Conservation (phyloP, 2,329 filamentous ascomycete genomes). For the Arachnopeziza araneosa region DNA sequence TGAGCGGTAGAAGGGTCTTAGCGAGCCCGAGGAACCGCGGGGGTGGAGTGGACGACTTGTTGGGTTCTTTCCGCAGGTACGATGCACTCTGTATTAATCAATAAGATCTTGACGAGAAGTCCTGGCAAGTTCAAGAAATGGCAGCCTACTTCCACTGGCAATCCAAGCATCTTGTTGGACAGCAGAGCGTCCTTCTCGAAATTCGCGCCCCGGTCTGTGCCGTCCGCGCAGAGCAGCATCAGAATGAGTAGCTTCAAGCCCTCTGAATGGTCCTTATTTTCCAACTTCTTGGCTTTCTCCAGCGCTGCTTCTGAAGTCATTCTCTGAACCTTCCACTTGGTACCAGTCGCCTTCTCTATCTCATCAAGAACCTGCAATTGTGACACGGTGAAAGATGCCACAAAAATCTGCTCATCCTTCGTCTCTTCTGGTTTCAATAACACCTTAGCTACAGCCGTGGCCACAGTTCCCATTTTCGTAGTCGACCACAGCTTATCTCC, state of each 20-base stretch:
- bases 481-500: slow-evolving; percentile 28
- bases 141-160: slow-evolving; percentile 30
- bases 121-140: no score
- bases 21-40: no score
- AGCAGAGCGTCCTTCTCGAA: slow-evolving; percentile 31
- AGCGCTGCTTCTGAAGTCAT: slow-evolving; percentile 17
- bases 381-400: slow-evolving; percentile 29
- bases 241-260: slow-evolving; percentile 12
- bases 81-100: no score
- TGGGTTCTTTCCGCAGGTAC: no score
- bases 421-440: slow-evolving; percentile 32
- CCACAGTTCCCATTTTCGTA: slow-evolving; percentile 30
- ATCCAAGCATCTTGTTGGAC: slow-evolving; percentile 24
- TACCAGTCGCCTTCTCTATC: slow-evolving; percentile 27
- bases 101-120: no score
- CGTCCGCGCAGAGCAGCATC: slow-evolving; percentile 5
- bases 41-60: no score
- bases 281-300: slow-evolving; percentile 3
- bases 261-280: slow-evolving; percentile 10
- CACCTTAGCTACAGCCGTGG: slow-evolving; percentile 29
- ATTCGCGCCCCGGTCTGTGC: slow-evolving; percentile 26
- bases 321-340: slow-evolving; percentile 26
- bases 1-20: no score
- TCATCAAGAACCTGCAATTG: slow-evolving; percentile 32
- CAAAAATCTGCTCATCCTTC: slow-evolving; percentile 29